These are phyloP conservation scores for Solanum gandarillasii DNA, from an alignment of 257 asterid genomes.

Conservation along the genomic window DNA sequence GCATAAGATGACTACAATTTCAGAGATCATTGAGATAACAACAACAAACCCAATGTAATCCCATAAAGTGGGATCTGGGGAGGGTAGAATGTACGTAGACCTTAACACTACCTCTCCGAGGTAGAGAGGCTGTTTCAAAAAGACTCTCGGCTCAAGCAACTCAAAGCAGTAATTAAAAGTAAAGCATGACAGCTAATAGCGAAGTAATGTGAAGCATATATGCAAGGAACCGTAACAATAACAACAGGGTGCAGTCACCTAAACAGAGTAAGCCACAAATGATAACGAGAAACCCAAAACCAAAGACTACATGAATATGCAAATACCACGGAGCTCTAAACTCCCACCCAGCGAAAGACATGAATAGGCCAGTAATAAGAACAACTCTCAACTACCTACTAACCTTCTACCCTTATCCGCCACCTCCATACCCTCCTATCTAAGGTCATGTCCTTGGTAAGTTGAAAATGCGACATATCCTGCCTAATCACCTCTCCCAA, in stretches of 20 bases:
- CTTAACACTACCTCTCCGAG: background rate
- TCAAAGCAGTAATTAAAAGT: background rate
- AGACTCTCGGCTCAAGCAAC: background rate
- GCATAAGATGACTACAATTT: background rate
- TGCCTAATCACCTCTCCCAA: background rate
- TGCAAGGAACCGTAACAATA: background rate
- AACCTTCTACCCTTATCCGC: background rate
- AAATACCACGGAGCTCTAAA: background rate
- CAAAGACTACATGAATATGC: background rate
- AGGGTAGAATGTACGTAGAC: background rate
- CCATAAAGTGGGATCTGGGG: background rate
- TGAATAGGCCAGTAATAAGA: background rate
- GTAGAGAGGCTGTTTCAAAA: too few species aligned
- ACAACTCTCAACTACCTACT: background rate
- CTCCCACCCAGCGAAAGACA: background rate
- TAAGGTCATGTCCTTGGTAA: background rate
- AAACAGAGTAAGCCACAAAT: background rate
- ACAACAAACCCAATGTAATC: background rate
- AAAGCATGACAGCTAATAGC: background rate
- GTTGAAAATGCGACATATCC: background rate
- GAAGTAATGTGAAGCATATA: background rate
- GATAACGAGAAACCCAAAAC: background rate
- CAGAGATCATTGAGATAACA: background rate
- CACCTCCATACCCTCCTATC: background rate
- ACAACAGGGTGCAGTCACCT: background rate